These are phyloP conservation scores for Nitzschia putrida DNA, from an alignment of 108 stramenopile genomes.

Conservation along the genomic window DNA sequence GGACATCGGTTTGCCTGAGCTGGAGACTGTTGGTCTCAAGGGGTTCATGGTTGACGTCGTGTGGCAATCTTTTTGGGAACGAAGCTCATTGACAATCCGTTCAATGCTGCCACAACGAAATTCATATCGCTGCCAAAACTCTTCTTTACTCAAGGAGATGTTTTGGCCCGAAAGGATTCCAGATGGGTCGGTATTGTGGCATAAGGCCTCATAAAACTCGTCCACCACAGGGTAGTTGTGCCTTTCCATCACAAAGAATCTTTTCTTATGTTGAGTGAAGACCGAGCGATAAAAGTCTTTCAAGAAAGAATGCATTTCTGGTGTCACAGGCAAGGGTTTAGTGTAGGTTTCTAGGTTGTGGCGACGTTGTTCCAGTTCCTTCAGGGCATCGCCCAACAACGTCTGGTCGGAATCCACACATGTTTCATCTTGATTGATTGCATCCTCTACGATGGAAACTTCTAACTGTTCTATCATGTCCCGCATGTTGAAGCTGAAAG, in stretches of 20 bases:
- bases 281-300: conserved; percentile 8
- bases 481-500: too few species aligned
- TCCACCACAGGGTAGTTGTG: conserved; percentile 11
- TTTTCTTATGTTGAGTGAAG: neutral
- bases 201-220: neutral
- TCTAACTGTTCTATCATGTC: too few species aligned
- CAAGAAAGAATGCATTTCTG: conserved; percentile 14
- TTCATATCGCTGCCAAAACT: conserved; percentile 27
- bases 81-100: conserved; percentile 5
- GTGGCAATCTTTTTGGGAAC: too few species aligned
- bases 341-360: conserved; percentile 1
- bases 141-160: conserved; percentile 7
- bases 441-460: too few species aligned
- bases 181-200: neutral
- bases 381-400: neutral
- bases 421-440: too few species aligned
- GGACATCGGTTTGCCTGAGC: too few species aligned
- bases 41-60: too few species aligned
- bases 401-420: neutral
- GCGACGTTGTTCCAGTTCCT: conserved; percentile 16
- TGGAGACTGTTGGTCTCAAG: too few species aligned
- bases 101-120: conserved; percentile 15
- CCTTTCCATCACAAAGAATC: neutral
- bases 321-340: conserved; percentile 6
- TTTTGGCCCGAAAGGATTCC: neutral